phyloP scores from a whole-genome alignment of 306 rosid species.

The Pueraria montana region DNA sequence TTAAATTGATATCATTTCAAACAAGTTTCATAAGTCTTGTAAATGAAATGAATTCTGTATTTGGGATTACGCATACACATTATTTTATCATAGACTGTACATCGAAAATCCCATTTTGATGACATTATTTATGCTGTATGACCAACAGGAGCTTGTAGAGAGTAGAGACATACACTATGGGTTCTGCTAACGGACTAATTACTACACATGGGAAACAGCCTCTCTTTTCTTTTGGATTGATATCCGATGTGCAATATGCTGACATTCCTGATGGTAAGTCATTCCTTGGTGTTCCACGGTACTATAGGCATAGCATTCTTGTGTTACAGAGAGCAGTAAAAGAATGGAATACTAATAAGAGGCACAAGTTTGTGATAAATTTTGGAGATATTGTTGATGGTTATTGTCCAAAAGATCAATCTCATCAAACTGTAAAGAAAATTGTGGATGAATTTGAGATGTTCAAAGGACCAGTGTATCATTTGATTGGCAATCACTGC shows the following conservation, averaged over 20 bases:
- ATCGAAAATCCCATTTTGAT: slow-evolving; percentile 35
- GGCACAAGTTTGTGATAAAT: slow-evolving; percentile 74
- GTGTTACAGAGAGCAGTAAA: slow-evolving; percentile 81
- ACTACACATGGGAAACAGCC: slow-evolving; percentile 60
- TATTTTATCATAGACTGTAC: slow-evolving; percentile 12
- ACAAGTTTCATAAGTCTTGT: not conserved
- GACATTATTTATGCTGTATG: slow-evolving; percentile 31
- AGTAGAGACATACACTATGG: slow-evolving; percentile 61
- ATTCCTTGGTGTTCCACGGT: slow-evolving; percentile 86
- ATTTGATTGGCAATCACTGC: slow-evolving; percentile 95
- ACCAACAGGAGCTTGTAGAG: slow-evolving; percentile 56
- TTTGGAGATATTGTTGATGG: slow-evolving; percentile 96
- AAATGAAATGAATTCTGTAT: not conserved
- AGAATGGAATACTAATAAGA: slow-evolving; percentile 71
- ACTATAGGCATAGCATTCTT: slow-evolving; percentile 81
- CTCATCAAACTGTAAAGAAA: slow-evolving; percentile 67
- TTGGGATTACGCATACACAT: not conserved
- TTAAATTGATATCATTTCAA: slow-evolving; percentile 5
- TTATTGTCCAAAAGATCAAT: slow-evolving; percentile 80
- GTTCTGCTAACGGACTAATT: slow-evolving; percentile 51
- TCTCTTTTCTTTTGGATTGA: slow-evolving; percentile 85
- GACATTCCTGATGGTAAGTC: slow-evolving; percentile 92
- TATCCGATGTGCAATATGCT: slow-evolving; percentile 90
- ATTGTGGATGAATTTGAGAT: slow-evolving; percentile 65
- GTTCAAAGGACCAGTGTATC: slow-evolving; percentile 76